Percentiles rank a stretch among this genome's conserved stretches.
phyloP scores from a whole-genome alignment of 129 eudicot genomes.

The Arctium lappa region DNA sequence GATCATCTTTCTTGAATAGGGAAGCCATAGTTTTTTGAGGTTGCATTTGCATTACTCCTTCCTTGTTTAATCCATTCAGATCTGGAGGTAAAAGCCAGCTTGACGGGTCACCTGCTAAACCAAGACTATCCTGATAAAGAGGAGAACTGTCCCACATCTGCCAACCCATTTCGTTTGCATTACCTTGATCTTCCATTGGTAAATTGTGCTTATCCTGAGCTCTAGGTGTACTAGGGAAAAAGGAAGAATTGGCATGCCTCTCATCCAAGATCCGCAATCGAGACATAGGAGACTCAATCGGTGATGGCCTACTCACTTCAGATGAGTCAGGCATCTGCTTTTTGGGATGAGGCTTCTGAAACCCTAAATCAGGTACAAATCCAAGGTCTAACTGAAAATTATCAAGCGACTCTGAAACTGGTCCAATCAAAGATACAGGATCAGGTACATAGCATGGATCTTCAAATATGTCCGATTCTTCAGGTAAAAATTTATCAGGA shows the following conservation, averaged over 20 bases:
- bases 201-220: conserved; percentile 36
- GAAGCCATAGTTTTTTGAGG: conserved; percentile 84
- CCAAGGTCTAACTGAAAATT: conserved; percentile 76
- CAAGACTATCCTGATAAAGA: conserved; percentile 61
- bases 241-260: conserved; percentile 38
- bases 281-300: conserved; percentile 84
- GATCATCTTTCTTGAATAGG: conserved; percentile 66
- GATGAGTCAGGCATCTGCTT: conserved; percentile 31
- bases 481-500: conserved; percentile 50
- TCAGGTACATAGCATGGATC: conserved; percentile 97
- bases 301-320: conserved; percentile 68
- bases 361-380: conserved; percentile 41
- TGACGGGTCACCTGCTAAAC: conserved; percentile 50
- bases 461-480: conserved; percentile 76
- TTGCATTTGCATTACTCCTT: conserved; percentile 39
- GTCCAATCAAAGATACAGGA: conserved; percentile 73
- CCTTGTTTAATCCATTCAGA: conserved; percentile 42
- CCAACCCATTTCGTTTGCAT: conserved; percentile 55
- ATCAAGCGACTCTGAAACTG: conserved; percentile 88
- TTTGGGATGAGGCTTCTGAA: conserved; percentile 39
- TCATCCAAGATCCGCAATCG: conserved; percentile 58
- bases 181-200: conserved; percentile 24
- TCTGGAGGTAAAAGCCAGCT: conserved; percentile 69
- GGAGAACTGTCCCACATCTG: conserved; percentile 86
- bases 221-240: conserved; percentile 41